phyloP scores from a whole-genome alignment of 2,329 filamentous ascomycete genomes.

The Alternaria consortialis region DNA sequence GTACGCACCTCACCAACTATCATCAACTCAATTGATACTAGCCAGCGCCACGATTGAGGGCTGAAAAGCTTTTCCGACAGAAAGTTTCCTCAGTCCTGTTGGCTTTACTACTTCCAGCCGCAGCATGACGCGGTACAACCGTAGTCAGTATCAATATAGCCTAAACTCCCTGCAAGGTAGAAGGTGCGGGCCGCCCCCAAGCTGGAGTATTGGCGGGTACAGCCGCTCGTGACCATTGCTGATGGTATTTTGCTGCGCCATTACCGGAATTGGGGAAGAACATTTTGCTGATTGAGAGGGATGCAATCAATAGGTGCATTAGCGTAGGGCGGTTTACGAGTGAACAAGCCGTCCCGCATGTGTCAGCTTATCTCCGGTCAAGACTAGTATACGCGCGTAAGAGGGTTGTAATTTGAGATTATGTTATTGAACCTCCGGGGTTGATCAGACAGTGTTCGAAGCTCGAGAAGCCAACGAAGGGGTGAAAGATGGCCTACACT shows the following conservation, averaged over 20 bases:
- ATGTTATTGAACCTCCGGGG: background rate
- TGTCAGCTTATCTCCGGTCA: conserved; percentile 1
- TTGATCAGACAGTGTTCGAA: background rate
- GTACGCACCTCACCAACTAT: background rate
- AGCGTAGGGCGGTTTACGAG: background rate
- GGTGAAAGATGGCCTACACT: conserved; percentile 5
- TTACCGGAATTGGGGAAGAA: background rate
- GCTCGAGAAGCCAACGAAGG: background rate
- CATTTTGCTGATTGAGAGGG: background rate
- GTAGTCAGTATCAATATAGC: conserved; percentile 12
- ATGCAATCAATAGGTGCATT: background rate
- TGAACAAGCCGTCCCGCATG: background rate
- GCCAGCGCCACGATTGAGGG: background rate
- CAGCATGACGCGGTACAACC: background rate
- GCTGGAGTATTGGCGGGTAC: background rate
- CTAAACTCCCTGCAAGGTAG: conserved; percentile 2
- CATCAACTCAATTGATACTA: background rate
- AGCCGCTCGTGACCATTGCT: background rate
- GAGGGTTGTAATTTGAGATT: background rate
- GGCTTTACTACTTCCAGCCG: background rate
- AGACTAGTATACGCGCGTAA: background rate
- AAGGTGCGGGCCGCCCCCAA: background rate
- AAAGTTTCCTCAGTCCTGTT: background rate
- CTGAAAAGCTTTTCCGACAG: background rate
- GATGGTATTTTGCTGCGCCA: background rate